A percentile compares a stretch with the other conserved stretches of the same genome.
Evolutionary conservation across 164 flowering plant genomes (phyloP).

Genomic region (Vitis labrusca): DNA sequence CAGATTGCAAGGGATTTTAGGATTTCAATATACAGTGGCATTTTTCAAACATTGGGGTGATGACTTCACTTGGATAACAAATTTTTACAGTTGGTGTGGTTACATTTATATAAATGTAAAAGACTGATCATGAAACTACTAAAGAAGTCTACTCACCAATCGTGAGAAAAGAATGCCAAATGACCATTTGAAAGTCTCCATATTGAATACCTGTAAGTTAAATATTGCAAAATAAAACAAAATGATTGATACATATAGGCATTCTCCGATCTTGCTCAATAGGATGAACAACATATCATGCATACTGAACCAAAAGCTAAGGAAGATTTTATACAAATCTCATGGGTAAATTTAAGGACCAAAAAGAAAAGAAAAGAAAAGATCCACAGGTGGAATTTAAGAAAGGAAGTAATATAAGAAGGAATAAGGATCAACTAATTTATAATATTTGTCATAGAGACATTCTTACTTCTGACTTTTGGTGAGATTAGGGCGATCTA

Average conservation of each 20-base stretch:
- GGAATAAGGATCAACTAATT: no score
- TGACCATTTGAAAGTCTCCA: slow-evolving; percentile 95
- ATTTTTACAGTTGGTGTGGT: no score
- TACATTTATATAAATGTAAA: neutral
- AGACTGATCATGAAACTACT: neutral
- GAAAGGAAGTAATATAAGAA: no score
- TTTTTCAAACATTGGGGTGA: no score
- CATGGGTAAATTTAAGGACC: no score
- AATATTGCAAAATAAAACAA: neutral
- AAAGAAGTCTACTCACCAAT: slow-evolving; percentile 52
- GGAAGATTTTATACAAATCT: no score
- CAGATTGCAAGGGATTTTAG: neutral
- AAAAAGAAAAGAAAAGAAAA: no score
- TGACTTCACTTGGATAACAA: no score
- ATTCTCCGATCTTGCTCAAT: neutral
- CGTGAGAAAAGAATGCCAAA: slow-evolving; percentile 98
- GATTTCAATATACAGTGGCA: neutral
- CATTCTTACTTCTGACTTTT: neutral
- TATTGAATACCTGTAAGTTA: slow-evolving; percentile 71
- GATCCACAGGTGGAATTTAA: no score
- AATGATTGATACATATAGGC: neutral
- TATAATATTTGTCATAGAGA: no score
- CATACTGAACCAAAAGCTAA: neutral
- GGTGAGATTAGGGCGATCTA: neutral
- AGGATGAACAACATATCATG: neutral